Base-by-base conservation (phyloP, 179 eudicot species). In the Sideroxylon spinosum region DNA sequence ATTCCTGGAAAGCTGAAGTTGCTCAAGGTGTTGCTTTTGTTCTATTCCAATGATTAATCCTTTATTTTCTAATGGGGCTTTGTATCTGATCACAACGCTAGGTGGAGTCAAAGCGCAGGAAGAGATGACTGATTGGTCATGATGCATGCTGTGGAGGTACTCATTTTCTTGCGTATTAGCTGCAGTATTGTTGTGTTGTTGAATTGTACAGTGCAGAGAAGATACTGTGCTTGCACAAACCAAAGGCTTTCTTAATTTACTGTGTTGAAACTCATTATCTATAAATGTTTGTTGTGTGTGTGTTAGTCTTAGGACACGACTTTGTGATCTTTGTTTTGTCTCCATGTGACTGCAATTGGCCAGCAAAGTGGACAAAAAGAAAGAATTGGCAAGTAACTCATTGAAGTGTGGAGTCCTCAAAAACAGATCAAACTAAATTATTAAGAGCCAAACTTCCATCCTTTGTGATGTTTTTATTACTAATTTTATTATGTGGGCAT, bases 121-220 rank as follows among this genome's bases (percentile, higher is more conserved):
- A 78, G 80, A 84, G 86, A 70, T 84, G 67, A 84, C 59, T 22
- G 32, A 48, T 17, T 46, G 61, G 50, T 37, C 57, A 32, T 53
- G 52, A 62, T 77, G 67, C 78, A 65, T 57, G 76, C 29, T 32
- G 49, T 23, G 80, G 79, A 70, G 81, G 84, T 76, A 73, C 64
- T 23, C 78, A 68, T 69, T 86, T 81, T 77, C 81, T 81, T 74
- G 81, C 60, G 78, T 59, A 79, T 64, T 70, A 64, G 82, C 64
- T 74, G 79, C 76, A 26, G 73, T 60, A 64, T 68, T 78, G 78
- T 85, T 79, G 78, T 85, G 82, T 63, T 50, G 80, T 83, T 81
- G 73, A 79, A 81, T 65, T 86, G 88, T 86, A 86, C 82, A 86
- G 84, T 81, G 86, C 86, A 76, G 82, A 83, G 84, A 78, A 81